Base-by-base conservation (phyloP, 495 filamentous ascomycete genomes). In the Neurospora cerealis region DNA sequence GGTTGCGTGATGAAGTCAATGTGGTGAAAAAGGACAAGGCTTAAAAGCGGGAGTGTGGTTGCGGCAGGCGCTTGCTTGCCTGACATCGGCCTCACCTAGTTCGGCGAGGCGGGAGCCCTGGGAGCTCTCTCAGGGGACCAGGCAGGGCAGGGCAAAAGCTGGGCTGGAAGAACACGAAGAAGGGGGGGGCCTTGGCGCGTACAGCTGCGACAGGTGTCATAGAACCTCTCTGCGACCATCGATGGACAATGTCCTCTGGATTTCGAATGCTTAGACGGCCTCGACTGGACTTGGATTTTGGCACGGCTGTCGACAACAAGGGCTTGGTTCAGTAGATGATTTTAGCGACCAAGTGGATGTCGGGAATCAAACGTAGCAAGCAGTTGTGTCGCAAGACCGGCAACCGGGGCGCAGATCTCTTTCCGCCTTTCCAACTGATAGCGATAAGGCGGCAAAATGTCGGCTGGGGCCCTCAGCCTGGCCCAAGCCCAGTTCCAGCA, bases 401-500 rank as follows among this genome's bases (percentile, higher is more conserved):
- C 70, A 41, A 72, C 19, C 73, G 70, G 74, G 75, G 46, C 74
- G 75, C 72, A 78, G 77, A 81, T 80, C 78, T 78, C 76, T 76
- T 77, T 75, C 75, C 74, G 44, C 41, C 70, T 69, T 48, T 74
- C 71, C 71, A 38, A 34, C 69, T 70, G 79, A 79, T 79, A 80
- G 28, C 79, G 80, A 81, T 81, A 81, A 79, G 78, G 42, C 73
- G 78, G 78, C 37, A 72, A 73, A 80, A 80, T 72, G 24, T 78
- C 79, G 79, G 79, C 9, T 28, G 21, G 24, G 28, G 21, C 40
- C 70, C 34, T 11, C 21, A 70, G 34, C 41, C 39, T 40, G 39
- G 36, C 70, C 15, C 32, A 72, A 72, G 34, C 17, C 19, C n/a
- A 10, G 3, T 19, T 32, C 40, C 21, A 13, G 13, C 42, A 4